Evolutionary conservation across 768 basidiomycete species (phyloP).

Genomic region (Gelatoporia subvermispora): DNA sequence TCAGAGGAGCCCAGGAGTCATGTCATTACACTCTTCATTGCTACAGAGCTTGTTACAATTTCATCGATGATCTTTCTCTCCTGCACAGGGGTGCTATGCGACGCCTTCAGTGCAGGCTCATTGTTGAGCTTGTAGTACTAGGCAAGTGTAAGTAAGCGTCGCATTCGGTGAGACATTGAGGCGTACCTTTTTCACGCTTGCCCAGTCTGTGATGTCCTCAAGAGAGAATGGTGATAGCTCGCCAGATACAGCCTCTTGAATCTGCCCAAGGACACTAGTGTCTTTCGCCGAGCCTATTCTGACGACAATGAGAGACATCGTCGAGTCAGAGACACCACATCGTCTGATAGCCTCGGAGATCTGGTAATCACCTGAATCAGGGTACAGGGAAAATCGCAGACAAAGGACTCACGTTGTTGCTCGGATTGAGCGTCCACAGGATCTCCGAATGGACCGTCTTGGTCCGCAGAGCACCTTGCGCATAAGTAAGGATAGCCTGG

Average conservation of each 20-base stretch:
- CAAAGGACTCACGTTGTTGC: constrained; percentile 61
- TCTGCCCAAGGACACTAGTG: constrained; percentile 42
- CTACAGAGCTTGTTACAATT: constrained; percentile 73
- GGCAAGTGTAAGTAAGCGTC: not conserved
- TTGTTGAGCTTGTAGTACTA: constrained; percentile 70
- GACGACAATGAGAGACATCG: constrained; percentile 66
- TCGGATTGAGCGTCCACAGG: constrained; percentile 82
- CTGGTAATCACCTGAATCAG: too few relatives aligned
- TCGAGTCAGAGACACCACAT: constrained; percentile 74
- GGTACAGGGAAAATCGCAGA: not conserved
- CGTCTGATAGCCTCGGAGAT: constrained; percentile 85
- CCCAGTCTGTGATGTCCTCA: constrained; percentile 60
- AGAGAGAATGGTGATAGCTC: constrained; percentile 45
- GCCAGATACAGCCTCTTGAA: constrained; percentile 59
- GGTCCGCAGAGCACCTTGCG: constrained; percentile 60
- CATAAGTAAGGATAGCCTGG: constrained; percentile 70
- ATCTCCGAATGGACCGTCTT: constrained; percentile 91
- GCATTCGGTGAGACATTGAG: not conserved
- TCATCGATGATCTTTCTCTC: constrained; percentile 49
- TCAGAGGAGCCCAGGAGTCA: too few relatives aligned
- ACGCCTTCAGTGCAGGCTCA: constrained; percentile 39
- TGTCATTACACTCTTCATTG: constrained; percentile 66
- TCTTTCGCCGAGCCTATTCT: constrained; percentile 45
- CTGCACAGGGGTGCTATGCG: constrained; percentile 26
- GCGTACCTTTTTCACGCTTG: constrained; percentile 66